Conservation (phyloP, 164 flowering plant species). For the Euptelea pleiosperma region DNA sequence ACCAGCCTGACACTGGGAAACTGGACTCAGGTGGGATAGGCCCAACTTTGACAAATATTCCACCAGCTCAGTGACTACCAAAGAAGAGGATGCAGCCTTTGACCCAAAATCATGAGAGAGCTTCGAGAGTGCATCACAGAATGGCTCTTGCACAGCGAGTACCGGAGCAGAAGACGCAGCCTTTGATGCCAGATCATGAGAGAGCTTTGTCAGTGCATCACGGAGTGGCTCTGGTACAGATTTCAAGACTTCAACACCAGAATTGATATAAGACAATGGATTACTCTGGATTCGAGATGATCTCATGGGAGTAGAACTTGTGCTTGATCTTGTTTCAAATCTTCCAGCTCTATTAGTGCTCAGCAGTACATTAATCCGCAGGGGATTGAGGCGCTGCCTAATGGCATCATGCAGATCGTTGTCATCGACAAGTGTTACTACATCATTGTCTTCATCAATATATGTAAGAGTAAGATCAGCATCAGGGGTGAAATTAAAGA, state of each 20-base stretch:
- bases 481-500: conserved; percentile 50
- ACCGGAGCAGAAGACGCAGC: no score
- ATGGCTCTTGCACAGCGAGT: conserved; percentile 54
- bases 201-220: conserved; percentile 38
- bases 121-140: conserved; percentile 38
- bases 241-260: conserved; percentile 39
- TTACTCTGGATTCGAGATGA: conserved; percentile 28
- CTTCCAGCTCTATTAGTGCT: conserved; percentile 24
- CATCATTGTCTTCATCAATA: conserved; percentile 77
- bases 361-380: conserved; percentile 54
- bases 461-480: conserved; percentile 64
- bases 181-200: conserved; percentile 26
- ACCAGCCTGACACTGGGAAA: conserved; percentile 24
- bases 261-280: conserved; percentile 20
- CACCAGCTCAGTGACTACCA: conserved; percentile 46
- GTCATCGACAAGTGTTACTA: conserved; percentile 71
- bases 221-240: conserved; percentile 54
- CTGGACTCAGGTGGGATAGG: conserved; percentile 16
- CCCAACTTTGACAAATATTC: conserved; percentile 42
- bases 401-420: conserved; percentile 72
- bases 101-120: conserved; percentile 25
- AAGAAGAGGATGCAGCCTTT: conserved; percentile 43
- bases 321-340: conserved; percentile 33
- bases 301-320: conserved; percentile 47
- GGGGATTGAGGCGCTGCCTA: conserved; percentile 62